A percentile compares a stretch with the other conserved stretches of the same genome.
phyloP scores from a whole-genome alignment of 1,139 yeast species.

The Dujonia santamariae region DNA sequence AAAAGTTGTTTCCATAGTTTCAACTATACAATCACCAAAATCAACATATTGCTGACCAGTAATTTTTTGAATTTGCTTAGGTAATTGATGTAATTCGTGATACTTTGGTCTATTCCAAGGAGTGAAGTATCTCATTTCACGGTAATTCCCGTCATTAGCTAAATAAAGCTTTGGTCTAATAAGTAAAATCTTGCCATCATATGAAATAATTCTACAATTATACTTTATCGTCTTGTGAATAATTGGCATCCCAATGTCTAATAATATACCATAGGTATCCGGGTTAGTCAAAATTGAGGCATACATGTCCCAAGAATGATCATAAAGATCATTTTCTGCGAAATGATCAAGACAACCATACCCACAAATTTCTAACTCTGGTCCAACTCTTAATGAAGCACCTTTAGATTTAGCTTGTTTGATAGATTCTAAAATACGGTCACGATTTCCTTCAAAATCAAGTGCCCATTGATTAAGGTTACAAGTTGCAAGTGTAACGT shows the following conservation, averaged over 20 bases:
- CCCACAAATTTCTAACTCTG: conserved; percentile 92
- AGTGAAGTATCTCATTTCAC: conserved; percentile 95
- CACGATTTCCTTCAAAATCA: conserved; percentile 96
- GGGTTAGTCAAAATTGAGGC: conserved; percentile 65
- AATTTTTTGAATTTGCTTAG: conserved; percentile 58
- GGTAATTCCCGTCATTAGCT: conserved; percentile 96
- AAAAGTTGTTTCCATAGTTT: conserved; percentile 78
- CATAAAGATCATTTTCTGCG: conserved; percentile 80
- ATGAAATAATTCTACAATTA: conserved; percentile 84
- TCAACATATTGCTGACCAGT: conserved; percentile 54
- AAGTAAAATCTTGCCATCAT: conserved; percentile 72
- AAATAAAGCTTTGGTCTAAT: conserved; percentile 90
- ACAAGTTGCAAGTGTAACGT: conserved; percentile 59
- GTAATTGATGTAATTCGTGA: conserved; percentile 70
- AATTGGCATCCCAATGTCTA: conserved; percentile 95
- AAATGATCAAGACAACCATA: conserved; percentile 97
- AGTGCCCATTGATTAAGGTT: conserved; percentile 97
- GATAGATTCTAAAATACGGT: conserved; percentile 82
- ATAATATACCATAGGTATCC: conserved; percentile 68
- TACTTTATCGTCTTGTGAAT: conserved; percentile 83
- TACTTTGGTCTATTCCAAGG: conserved; percentile 85
- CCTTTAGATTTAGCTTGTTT: conserved; percentile 68
- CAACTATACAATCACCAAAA: conserved; percentile 88
- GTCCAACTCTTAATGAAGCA: conserved; percentile 89
- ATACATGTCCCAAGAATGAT: conserved; percentile 94